Percentiles rank a stretch among this genome's conserved stretches.
Evolutionary conservation across 306 rosid species (phyloP).

Genomic region (Rubus parviflorus): DNA sequence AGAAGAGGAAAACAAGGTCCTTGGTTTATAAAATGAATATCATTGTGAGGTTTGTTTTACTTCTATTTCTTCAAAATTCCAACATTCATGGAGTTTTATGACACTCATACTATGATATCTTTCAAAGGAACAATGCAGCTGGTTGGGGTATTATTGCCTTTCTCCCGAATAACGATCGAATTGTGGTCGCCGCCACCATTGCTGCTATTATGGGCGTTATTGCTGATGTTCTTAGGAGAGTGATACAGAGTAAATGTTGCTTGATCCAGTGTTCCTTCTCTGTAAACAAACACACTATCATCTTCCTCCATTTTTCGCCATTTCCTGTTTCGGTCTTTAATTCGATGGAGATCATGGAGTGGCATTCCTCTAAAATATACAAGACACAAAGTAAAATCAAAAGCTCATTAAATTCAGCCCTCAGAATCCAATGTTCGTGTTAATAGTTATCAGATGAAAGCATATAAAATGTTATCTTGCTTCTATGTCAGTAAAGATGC

Average conservation of each 20-base stretch:
- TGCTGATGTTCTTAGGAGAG: conserved; percentile 24
- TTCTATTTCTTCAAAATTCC: conserved; percentile 9
- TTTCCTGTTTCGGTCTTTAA: conserved; percentile 40
- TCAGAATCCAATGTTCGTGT: conserved; percentile 11
- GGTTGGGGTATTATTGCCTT: conserved; percentile 10
- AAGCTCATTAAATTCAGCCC: background rate
- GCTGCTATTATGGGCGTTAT: background rate
- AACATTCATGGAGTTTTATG: background rate
- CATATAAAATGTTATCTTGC: conserved; percentile 5
- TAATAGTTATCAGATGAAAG: background rate
- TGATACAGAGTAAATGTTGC: conserved; percentile 31
- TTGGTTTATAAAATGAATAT: background rate
- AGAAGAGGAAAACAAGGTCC: background rate
- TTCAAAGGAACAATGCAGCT: conserved; percentile 43
- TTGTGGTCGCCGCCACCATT: background rate
- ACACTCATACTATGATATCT: conserved; percentile 32
- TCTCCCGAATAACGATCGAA: conserved; percentile 18
- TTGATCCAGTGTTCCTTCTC: conserved; percentile 57
- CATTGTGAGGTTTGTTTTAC: background rate
- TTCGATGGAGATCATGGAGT: conserved; percentile 27
- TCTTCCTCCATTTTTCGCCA: conserved; percentile 53
- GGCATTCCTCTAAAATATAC: conserved; percentile 46
- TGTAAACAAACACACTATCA: conserved; percentile 40
- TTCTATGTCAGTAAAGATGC: conserved; percentile 10
- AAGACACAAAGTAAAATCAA: background rate